Conservation (phyloP, 1,284 basidiomycete species). For the Mycena citricolor region DNA sequence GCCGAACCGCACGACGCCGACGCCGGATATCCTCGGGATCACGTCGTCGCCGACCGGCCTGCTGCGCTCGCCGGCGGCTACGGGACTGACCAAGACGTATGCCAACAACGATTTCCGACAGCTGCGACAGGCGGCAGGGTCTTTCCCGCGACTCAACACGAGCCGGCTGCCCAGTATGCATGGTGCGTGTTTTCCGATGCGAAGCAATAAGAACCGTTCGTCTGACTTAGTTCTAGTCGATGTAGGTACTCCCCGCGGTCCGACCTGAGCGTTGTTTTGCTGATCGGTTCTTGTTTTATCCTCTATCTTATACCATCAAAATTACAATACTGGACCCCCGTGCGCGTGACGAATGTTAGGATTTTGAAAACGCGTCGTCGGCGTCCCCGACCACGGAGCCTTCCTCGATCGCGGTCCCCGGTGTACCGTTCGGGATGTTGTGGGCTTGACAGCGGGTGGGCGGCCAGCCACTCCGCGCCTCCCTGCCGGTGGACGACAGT, state of each 20-base stretch:
- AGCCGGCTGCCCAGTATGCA: constrained; percentile 80
- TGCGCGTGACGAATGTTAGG: too few species aligned
- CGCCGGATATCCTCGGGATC: constrained; percentile 52
- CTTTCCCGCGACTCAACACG: constrained; percentile 63
- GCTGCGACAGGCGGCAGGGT: constrained; percentile 60
- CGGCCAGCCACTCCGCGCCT: too few species aligned
- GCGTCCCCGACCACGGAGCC: too few species aligned
- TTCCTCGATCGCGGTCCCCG: too few species aligned
- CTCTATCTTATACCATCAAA: constrained; percentile 13
- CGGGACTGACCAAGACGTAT: constrained; percentile 80
- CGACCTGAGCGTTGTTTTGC: constrained; percentile 14
- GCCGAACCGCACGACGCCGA: constrained; percentile 42
- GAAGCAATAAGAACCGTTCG: constrained; percentile 5
- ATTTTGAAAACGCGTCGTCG: constrained; percentile 23
- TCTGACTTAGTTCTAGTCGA: constrained; percentile 35
- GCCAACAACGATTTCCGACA: constrained; percentile 74
- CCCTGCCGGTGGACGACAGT: too few species aligned
- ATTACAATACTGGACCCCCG: constrained; percentile 8
- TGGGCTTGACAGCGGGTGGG: too few species aligned
- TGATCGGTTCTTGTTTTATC: constrained; percentile 14
- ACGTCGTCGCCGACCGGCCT: constrained; percentile 69
- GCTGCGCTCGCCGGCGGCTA: constrained; percentile 68
- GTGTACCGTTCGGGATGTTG: too few species aligned
- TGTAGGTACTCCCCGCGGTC: constrained; percentile 37
- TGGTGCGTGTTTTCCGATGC: constrained; percentile 49